Percentiles rank a stretch among this genome's conserved stretches.
phyloP scores from a whole-genome alignment of 495 filamentous ascomycete species.

The Trichoderma erinaceum region DNA sequence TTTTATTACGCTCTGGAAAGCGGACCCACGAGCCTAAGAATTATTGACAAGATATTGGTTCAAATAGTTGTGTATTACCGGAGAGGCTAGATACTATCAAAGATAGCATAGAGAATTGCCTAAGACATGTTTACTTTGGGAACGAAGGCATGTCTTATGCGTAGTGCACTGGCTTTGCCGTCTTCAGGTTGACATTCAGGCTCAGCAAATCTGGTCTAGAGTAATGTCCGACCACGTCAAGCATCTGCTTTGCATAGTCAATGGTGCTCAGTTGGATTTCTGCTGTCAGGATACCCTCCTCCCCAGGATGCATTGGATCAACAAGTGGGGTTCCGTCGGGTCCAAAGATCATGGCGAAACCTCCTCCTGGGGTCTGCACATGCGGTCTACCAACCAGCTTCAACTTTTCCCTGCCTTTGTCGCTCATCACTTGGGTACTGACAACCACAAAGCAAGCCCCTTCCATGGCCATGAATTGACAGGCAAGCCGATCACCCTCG shows the following conservation, averaged over 20 bases:
- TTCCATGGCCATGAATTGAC: conserved; percentile 46
- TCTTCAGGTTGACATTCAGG: conserved; percentile 38
- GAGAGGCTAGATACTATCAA: too few species aligned
- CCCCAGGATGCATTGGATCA: conserved; percentile 27
- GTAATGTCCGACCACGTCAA: conserved; percentile 48
- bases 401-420: conserved; percentile 32
- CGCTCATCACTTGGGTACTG: conserved; percentile 38
- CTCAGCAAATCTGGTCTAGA: conserved; percentile 51
- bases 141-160: background rate
- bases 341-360: conserved; percentile 45
- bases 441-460: conserved; percentile 47
- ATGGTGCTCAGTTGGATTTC: conserved; percentile 42
- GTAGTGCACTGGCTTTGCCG: conserved; percentile 24
- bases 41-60: too few species aligned
- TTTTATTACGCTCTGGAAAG: too few species aligned
- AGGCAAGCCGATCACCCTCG: conserved; percentile 30
- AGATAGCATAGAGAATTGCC: too few species aligned
- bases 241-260: conserved; percentile 34
- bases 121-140: too few species aligned
- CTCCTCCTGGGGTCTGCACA: conserved; percentile 41
- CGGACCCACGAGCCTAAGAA: too few species aligned
- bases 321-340: conserved; percentile 47
- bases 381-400: conserved; percentile 30
- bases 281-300: conserved; percentile 42
- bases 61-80: too few species aligned